Conservation (phyloP, 2,329 filamentous ascomycete species). For the Colletotrichum viniferum region DNA sequence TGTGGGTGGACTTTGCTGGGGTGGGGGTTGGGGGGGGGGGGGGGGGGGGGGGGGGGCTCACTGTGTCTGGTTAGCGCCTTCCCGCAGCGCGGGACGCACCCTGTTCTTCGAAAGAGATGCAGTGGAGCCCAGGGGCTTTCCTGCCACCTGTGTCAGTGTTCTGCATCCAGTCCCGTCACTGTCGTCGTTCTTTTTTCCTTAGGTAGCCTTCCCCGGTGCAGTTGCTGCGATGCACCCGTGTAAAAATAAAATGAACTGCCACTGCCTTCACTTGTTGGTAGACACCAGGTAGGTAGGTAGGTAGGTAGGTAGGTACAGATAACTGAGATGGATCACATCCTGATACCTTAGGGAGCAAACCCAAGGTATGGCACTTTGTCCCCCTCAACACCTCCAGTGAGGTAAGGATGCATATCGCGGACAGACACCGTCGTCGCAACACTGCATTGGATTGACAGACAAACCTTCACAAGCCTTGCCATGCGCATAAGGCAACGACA, state of each 20-base stretch:
- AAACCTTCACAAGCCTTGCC: not conserved
- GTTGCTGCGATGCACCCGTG: not conserved
- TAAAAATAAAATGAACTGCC: not conserved
- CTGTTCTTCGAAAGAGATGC: slow-evolving; percentile 12
- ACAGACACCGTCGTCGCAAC: not conserved
- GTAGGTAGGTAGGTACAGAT: no score
- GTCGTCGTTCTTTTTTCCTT: not conserved
- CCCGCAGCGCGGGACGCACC: slow-evolving; percentile 9
- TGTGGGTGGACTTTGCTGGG: not conserved
- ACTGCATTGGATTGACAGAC: not conserved
- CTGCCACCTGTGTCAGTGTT: not conserved
- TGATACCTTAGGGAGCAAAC: no score
- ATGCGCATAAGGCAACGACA: slow-evolving; percentile 14
- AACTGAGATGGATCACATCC: not conserved
- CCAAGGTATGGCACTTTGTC: not conserved
- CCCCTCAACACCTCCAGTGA: not conserved
- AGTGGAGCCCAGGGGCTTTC: slow-evolving; percentile 8
- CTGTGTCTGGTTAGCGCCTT: slow-evolving; percentile 9
- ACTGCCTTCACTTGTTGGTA: not conserved
- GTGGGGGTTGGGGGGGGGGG: no score
- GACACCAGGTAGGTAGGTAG: no score
- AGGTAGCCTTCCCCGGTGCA: not conserved
- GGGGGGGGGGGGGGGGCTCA: not conserved
- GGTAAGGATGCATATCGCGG: not conserved
- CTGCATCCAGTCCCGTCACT: not conserved